A percentile compares a stretch with the other conserved stretches of the same genome.
These are phyloP conservation scores for Lumnitzera littorea DNA, from an alignment of 345 rosid genomes.

Conservation along the genomic window DNA sequence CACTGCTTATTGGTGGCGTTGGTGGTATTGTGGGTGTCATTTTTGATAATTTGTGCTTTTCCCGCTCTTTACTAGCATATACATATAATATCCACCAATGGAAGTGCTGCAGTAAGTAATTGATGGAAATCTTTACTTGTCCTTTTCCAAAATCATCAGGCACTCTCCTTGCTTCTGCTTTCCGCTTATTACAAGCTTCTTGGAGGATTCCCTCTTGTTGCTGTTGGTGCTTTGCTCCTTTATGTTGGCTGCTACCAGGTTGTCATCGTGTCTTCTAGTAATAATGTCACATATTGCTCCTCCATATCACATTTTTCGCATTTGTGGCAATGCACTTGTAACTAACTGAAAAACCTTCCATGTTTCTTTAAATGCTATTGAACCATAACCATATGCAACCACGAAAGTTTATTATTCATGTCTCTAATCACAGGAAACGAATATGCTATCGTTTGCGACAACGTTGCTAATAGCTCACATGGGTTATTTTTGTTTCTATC, in stretches of 20 bases:
- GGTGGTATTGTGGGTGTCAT: slow-evolving; percentile 63
- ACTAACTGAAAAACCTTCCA: no score
- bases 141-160: slow-evolving; percentile 41
- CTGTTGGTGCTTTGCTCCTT: slow-evolving; percentile 80
- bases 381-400: no score
- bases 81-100: no score
- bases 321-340: no score
- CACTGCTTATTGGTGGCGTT: slow-evolving; percentile 86
- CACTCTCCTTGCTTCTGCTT: slow-evolving; percentile 66
- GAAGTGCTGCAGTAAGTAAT: no score
- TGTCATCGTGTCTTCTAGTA: slow-evolving; percentile 14
- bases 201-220: slow-evolving; percentile 54
- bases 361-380: no score
- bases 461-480: not conserved
- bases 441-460: not conserved
- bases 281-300: no score
- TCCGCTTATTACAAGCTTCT: slow-evolving; percentile 81
- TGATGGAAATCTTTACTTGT: slow-evolving; percentile 2
- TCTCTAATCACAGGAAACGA: no score
- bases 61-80: not conserved
- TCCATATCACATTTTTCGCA: no score
- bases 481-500: slow-evolving; percentile 14
- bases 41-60: not conserved
- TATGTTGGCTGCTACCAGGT: slow-evolving; percentile 97
- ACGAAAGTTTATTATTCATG: no score